Percentiles rank a stretch among this genome's conserved stretches.
These are phyloP conservation scores for Lactarius indigo DNA, from an alignment of 768 basidiomycete genomes.

Conservation along the genomic window DNA sequence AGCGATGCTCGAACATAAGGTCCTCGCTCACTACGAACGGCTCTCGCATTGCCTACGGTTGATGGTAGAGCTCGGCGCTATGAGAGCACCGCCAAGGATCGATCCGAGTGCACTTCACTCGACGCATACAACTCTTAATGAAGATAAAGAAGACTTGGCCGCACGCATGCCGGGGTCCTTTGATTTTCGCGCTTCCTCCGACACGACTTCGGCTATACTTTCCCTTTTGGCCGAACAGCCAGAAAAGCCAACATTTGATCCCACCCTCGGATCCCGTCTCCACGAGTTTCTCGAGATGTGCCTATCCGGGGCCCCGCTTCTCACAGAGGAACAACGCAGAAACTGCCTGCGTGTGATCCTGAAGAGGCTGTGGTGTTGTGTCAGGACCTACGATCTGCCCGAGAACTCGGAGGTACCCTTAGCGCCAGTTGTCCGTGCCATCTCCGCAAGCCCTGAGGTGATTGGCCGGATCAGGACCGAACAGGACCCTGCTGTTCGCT, in stretches of 20 bases:
- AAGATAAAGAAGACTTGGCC: not conserved
- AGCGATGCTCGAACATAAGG: not conserved
- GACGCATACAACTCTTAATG: not conserved
- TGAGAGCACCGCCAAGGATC: not conserved
- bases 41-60: not conserved
- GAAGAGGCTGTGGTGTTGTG: not conserved
- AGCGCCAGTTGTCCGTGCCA: not conserved
- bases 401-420: not conserved
- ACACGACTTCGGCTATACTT: not conserved
- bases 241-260: not conserved
- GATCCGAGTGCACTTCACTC: not conserved
- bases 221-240: not conserved
- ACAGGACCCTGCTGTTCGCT: not conserved
- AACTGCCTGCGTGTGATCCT: not conserved
- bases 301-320: not conserved
- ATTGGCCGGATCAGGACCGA: not conserved
- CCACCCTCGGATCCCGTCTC: not conserved
- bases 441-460: not conserved
- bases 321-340: not conserved
- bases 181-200: not conserved
- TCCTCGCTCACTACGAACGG: not conserved
- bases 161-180: not conserved
- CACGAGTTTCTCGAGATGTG: not conserved
- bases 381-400: not conserved
- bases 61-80: not conserved